Conservation (phyloP, 306 rosid genomes). For the Citrullus mucosospermus region DNA sequence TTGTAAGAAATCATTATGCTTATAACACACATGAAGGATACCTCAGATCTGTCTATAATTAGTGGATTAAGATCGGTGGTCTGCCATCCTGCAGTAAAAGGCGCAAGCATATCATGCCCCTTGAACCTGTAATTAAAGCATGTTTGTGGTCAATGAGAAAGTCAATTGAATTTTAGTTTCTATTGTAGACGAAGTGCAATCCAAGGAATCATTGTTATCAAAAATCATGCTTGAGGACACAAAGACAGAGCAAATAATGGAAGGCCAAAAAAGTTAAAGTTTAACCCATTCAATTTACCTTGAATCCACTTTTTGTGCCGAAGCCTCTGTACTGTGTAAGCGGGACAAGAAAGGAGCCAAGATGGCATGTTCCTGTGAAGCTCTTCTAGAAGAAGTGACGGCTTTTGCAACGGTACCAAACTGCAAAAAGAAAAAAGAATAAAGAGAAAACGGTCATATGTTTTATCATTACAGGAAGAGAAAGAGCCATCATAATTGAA, state of each 20-base stretch:
- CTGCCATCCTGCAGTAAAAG: conserved; percentile 95
- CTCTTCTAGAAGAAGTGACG: conserved; percentile 22
- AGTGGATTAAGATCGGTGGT: conserved; percentile 47
- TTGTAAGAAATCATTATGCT: not conserved
- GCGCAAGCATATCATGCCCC: conserved; percentile 95
- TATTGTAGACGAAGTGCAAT: not conserved
- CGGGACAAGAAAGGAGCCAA: conserved; percentile 35
- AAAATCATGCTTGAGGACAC: not conserved
- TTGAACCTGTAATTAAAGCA: conserved; percentile 38
- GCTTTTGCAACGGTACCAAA: conserved; percentile 30
- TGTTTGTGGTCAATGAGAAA: not conserved
- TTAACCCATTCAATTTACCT: conserved; percentile 27
- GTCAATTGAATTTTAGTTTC: not conserved
- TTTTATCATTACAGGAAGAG: not conserved
- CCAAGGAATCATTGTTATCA: not conserved
- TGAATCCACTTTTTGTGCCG: conserved; percentile 37
- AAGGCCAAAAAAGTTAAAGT: not conserved
- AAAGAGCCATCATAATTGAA: not conserved
- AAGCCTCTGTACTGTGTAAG: conserved; percentile 30
- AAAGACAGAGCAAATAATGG: not conserved
- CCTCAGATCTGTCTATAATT: conserved; percentile 79
- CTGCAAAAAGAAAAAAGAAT: conserved; percentile 23
- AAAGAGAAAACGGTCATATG: not conserved
- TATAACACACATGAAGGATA: not conserved
- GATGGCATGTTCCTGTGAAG: conserved; percentile 25